Base-by-base conservation (phyloP, 768 basidiomycete genomes). In the Tricholoma matsutake region DNA sequence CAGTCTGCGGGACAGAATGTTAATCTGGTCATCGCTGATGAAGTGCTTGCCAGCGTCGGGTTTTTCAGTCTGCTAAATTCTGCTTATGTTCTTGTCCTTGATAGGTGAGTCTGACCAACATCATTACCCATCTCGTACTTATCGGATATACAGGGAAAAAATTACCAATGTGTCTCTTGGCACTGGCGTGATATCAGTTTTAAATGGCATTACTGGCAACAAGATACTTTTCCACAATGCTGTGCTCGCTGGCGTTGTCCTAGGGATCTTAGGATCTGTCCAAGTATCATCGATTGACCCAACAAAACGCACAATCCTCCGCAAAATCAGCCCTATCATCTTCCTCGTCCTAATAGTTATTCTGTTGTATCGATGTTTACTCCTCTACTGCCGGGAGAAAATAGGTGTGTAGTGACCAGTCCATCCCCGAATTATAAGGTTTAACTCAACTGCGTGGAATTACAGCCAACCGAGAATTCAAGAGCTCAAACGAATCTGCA, bases 321-420 rank as follows among this genome's bases (percentile, higher is more conserved):
- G 72, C 54, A 70, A 70, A 65, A 73, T 65, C 28, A 73, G 78
- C 69, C 70, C 68, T 2, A 58, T 72, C 29, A 65, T 80, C n/a
- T 78, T 79, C 67, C 67, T 79, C 7, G 69, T 71, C 39, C 65
- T 79, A 28, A 77, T 78, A 4, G 55, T 68, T 18, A 52, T 78
- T 7, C 68, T 75, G 45, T 74, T 67, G n/a, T 60, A 72, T 53
- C 73, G 74, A 39, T 73, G 77, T 0, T 4, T 74, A 1, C 22
- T 62, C 13, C 61, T 76, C 16, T 54, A 64, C 1, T 43, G 54
- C 20, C 35, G 54, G 18, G 72, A 76, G 32, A 52, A 67, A 14
- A 41, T n/a, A 6, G 57, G 69, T 74, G 39, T 54, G 68, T 61
- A 10, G n/a, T 3, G 31, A 25, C 20, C 14, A 3, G 4, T 31